These are phyloP conservation scores for Rhodotorula glutinis DNA, from an alignment of 1,284 basidiomycete species.

Conservation along the genomic window DNA sequence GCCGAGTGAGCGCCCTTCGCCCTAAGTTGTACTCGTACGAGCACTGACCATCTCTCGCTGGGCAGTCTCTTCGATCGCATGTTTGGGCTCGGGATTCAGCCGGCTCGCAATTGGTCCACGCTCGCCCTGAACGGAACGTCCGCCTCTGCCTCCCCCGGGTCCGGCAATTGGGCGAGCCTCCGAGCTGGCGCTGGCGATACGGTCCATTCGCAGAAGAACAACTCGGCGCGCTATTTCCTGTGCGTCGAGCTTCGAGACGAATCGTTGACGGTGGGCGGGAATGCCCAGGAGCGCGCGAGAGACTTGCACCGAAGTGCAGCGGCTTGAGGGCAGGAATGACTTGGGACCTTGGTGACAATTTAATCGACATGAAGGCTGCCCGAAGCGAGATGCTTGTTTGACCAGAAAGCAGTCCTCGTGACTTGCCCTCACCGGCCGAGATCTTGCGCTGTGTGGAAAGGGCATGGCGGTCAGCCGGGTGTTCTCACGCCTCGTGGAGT, in stretches of 20 bases:
- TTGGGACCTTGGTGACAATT: no score
- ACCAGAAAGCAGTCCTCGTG: no score
- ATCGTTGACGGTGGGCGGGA: neutral
- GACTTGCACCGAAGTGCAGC: neutral
- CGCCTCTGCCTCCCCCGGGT: neutral
- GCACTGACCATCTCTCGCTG: no score
- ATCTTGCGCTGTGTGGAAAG: slow-evolving; percentile 88
- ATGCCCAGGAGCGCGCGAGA: neutral
- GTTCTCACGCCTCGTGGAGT: neutral
- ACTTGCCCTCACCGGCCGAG: slow-evolving; percentile 84
- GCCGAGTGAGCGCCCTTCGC: slow-evolving; percentile 15
- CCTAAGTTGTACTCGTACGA: no score
- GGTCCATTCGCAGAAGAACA: slow-evolving; percentile 1
- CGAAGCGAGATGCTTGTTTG: no score
- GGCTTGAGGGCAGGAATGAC: neutral
- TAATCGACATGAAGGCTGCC: no score
- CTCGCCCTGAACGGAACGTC: slow-evolving; percentile 13
- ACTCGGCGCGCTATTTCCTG: slow-evolving; percentile 19
- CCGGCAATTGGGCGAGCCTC: neutral
- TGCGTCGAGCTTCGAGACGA: slow-evolving; percentile 17
- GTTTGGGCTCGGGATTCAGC: slow-evolving; percentile 16
- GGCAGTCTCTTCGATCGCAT: slow-evolving; percentile 27
- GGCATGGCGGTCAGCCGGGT: no score
- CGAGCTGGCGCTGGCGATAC: slow-evolving; percentile 1
- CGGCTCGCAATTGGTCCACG: slow-evolving; percentile 20